These are phyloP conservation scores for Oleoguttula mirabilis DNA, from an alignment of 495 filamentous ascomycete genomes.

Conservation along the genomic window DNA sequence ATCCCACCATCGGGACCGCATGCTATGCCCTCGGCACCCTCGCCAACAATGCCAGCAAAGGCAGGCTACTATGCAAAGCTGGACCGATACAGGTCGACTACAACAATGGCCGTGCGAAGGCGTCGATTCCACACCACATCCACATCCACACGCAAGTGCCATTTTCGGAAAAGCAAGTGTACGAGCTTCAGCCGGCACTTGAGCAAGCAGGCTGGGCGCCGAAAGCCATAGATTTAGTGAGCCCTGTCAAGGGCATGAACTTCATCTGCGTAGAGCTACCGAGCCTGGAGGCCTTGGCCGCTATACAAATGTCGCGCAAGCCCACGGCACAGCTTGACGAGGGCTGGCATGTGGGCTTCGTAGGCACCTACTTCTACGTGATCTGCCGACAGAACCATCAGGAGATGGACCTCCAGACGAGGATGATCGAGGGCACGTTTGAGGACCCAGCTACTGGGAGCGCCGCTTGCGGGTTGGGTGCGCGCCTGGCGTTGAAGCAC, in stretches of 20 bases:
- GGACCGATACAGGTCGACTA: slow-evolving; percentile 43
- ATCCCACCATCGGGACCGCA: slow-evolving; percentile 63
- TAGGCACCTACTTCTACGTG: slow-evolving; percentile 46
- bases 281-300: slow-evolving; percentile 33
- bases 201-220: slow-evolving; percentile 14
- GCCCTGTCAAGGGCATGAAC: slow-evolving; percentile 59
- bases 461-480: slow-evolving; percentile 44
- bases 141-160: slow-evolving; percentile 43
- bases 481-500: slow-evolving; percentile 42
- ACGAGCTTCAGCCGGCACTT: slow-evolving; percentile 23
- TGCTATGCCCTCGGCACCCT: slow-evolving; percentile 33
- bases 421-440: slow-evolving; percentile 44
- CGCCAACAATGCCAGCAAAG: slow-evolving; percentile 6
- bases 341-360: slow-evolving; percentile 44
- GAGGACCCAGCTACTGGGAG: slow-evolving; percentile 64
- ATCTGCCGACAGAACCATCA: slow-evolving; percentile 16
- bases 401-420: slow-evolving; percentile 28
- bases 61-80: slow-evolving; percentile 42
- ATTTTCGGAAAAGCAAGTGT: slow-evolving; percentile 5
- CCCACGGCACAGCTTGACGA: slow-evolving; percentile 36
- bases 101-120: slow-evolving; percentile 36
- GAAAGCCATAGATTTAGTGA: slow-evolving; percentile 30
- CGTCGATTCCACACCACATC: slow-evolving; percentile 52
- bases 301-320: slow-evolving; percentile 11
- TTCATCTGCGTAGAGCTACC: slow-evolving; percentile 46